Conservation (phyloP, 1,284 basidiomycete species). For the Cutaneotrichosporon arboriforme region DNA sequence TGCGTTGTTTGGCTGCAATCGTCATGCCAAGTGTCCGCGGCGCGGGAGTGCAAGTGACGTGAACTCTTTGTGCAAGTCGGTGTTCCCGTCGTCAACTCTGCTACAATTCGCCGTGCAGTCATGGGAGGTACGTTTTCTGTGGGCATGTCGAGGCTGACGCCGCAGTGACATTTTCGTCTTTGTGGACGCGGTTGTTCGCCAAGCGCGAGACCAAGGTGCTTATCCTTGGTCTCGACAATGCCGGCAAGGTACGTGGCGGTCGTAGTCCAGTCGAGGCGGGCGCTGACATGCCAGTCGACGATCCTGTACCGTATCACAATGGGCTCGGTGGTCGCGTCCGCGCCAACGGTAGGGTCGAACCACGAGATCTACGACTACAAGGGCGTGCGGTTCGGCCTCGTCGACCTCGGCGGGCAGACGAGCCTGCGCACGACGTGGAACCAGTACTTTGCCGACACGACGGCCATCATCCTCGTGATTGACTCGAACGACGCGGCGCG, state of each 20-base stretch:
- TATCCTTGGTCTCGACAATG: constrained; percentile 51
- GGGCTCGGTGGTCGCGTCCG: constrained; percentile 52
- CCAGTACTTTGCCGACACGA: constrained; percentile 49
- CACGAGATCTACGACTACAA: constrained; percentile 52
- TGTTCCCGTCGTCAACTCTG: no score
- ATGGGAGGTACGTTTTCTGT: constrained; percentile 27
- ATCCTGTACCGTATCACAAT: constrained; percentile 53
- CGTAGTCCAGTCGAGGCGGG: background rate
- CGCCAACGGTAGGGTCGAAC: constrained; percentile 51
- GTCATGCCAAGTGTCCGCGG: background rate
- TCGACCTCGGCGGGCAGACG: constrained; percentile 52
- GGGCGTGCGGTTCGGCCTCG: constrained; percentile 51
- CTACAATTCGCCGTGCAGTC: no score
- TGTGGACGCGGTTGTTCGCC: constrained; percentile 51
- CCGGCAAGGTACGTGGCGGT: constrained; percentile 46
- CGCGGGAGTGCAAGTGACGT: no score
- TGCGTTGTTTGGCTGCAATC: background rate
- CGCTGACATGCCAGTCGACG: constrained; percentile 36
- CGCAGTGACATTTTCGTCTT: constrained; percentile 44
- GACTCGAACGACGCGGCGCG: constrained; percentile 52
- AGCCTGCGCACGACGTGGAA: constrained; percentile 47
- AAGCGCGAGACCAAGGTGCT: constrained; percentile 51
- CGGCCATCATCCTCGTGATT: constrained; percentile 52
- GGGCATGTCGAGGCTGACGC: background rate
- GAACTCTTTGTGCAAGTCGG: no score